Base-by-base conservation (phyloP, 805 yeast genomes). In the Ogataea degrootiae region DNA sequence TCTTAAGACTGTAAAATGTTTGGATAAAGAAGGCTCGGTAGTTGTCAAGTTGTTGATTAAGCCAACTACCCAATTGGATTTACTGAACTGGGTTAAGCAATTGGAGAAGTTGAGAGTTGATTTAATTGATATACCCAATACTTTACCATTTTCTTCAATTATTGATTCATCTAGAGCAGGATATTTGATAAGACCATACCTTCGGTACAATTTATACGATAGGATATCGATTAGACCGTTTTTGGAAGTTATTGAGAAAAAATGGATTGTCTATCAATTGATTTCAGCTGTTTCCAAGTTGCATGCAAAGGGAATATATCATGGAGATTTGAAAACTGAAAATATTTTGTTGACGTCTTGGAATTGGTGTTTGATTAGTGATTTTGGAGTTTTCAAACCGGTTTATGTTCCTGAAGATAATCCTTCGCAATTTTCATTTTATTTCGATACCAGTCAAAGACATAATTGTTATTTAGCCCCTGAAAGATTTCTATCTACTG, bases 391-490 rank as follows among this genome's bases (percentile, higher is more conserved):
- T 1, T 79, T 84, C 61, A 94, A 94, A 65, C 99, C 99, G 0
- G 80, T 80, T 0, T 81, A 75, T 56, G 67, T 94, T 33, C 97
- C 98, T 0, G 96, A 87, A 53, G 94, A 90, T 55, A 92, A 94
- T 59, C 97, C 98, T 0, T 86, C 91, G 12, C 92, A 86, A 52
- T 94, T 87, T 58, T 82, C 94, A 1, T 94, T 92, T 60, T 94
- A 84, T 65, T 94, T 91, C 62, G 98, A 94, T 67, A 87, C 92
- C 3, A 86, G 96, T 2, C 87, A 81, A 61, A 73, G 97, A 53
- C 75, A 96, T 57, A 77, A 81, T 2, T 94, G 99, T 65, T 92
- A 92, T 64, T 65, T 94, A 39, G 98, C 99, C 0, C 99, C 99
- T 0, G 99, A 94, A 62, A 71, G 99, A 54, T 92, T 94, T 58